phyloP scores from a whole-genome alignment of 2,329 filamentous ascomycete genomes.

The Paecilomyces sp. region DNA sequence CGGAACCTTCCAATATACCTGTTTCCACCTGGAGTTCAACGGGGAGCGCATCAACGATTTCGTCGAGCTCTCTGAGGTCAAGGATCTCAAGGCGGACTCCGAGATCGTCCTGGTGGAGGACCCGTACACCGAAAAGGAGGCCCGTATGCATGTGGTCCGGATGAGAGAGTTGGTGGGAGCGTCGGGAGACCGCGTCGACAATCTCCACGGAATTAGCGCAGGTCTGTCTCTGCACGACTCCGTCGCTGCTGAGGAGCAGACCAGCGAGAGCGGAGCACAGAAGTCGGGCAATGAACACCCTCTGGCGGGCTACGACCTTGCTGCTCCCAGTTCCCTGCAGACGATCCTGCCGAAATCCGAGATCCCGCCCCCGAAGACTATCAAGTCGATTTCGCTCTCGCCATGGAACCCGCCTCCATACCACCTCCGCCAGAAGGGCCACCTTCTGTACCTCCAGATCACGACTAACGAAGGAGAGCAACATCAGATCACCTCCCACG shows the following conservation, averaged over 20 bases:
- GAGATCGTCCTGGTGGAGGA: constrained; percentile 82
- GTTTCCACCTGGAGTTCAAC: constrained; percentile 93
- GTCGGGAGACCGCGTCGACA: constrained; percentile 79
- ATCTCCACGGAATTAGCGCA: constrained; percentile 75
- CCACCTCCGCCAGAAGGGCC: constrained; percentile 81
- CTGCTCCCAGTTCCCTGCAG: constrained; percentile 58
- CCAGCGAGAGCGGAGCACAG: constrained; percentile 25
- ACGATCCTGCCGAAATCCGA: constrained; percentile 63
- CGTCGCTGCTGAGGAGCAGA: constrained; percentile 49
- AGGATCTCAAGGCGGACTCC: constrained; percentile 67
- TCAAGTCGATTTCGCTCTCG: constrained; percentile 83
- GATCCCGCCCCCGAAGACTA: constrained; percentile 71
- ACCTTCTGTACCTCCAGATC: constrained; percentile 81
- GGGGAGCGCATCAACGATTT: constrained; percentile 92
- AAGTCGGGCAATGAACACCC: constrained; percentile 43
- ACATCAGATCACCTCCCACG: constrained; percentile 84
- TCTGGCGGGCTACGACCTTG: constrained; percentile 70
- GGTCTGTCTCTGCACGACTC: constrained; percentile 83
- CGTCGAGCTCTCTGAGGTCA: constrained; percentile 81
- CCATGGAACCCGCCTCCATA: constrained; percentile 96
- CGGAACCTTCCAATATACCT: constrained; percentile 91
- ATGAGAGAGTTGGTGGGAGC: constrained; percentile 90
- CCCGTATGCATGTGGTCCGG: constrained; percentile 85
- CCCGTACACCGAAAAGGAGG: constrained; percentile 97
- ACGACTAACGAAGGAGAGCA: constrained; percentile 94